Base-by-base conservation (phyloP, 2,329 filamentous ascomycete species). In the Colletotrichum tabaci region DNA sequence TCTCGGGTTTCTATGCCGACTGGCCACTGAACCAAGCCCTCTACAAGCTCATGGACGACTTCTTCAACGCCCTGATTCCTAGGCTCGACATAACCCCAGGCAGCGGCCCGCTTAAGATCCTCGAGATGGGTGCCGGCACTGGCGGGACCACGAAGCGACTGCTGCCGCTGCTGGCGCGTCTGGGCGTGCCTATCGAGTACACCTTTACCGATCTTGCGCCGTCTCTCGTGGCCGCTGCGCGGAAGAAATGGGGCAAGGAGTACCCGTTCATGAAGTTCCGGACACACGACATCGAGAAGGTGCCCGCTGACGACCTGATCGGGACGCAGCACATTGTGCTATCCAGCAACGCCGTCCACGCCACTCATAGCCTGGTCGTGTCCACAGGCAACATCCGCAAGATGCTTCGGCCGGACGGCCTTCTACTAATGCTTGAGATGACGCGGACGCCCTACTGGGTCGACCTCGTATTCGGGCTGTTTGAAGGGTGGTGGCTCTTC, bases 401-500 rank as follows among this genome's bases (percentile, higher is more conserved):
- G 35, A 23, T 57, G 1, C 55, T 57, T 2, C 55, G 55, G 3
- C 55, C 55, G 12, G 55, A 57, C 13, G 55, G 55, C 4, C 10
- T 57, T 12, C 30, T 40, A 18, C 18, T 57, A 3, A 55, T 76
- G 58, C 49, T 74, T 2, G 75, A 75, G 21, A 72, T 76, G 66
- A 76, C 67, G 8, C 15, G 61, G 4, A 62, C 46, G 8, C 30
- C 68, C 4, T 74, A 50, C 35, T 81, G 77, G 78, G 69, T 79
- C 15, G 78, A 82, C 56, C 26, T 80, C 1, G 74, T 80, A 0
- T 80, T 77, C 56, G 81, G 80, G 0, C 67, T 81, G 4, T 66
- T 82, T 0, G 80, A 81, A 9, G 80, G 80, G 1, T 82, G 80
- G 80, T 81, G 80, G 80, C 64, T 76, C 2, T 78, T 77, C 15